Conservation (phyloP, 306 rosid species). For the Sphenostylis stenocarpa region DNA sequence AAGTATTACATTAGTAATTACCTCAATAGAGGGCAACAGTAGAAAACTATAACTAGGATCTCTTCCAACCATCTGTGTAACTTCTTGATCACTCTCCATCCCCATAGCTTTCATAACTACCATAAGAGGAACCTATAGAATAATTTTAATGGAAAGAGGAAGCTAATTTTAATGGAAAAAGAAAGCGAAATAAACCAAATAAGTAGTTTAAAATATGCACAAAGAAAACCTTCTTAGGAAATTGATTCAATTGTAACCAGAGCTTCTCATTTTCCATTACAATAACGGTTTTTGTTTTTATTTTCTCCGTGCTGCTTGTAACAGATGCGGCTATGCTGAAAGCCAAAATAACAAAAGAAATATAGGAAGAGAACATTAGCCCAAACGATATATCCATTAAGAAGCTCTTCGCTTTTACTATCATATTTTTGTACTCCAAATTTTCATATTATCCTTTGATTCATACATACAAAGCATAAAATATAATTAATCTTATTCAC, state of each 20-base stretch:
- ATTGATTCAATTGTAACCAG: constrained; percentile 64
- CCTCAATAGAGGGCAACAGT: constrained; percentile 88
- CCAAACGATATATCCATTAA: too few relatives aligned
- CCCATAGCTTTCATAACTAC: constrained; percentile 93
- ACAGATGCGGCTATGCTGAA: constrained; percentile 86
- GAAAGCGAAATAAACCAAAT: not conserved
- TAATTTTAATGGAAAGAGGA: not conserved
- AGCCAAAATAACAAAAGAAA: not conserved
- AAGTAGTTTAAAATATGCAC: constrained; percentile 19
- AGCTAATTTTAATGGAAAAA: constrained; percentile 1
- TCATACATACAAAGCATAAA: too few relatives aligned
- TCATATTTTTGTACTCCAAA: too few relatives aligned
- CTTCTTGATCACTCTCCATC: constrained; percentile 89
- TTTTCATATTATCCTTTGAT: too few relatives aligned
- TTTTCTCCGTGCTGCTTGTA: constrained; percentile 74
- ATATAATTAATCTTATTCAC: too few relatives aligned
- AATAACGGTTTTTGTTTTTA: constrained; percentile 72
- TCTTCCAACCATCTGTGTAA: constrained; percentile 87
- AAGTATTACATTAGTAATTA: constrained; percentile 18
- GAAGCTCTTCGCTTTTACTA: too few relatives aligned
- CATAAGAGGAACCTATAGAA: constrained; percentile 46
- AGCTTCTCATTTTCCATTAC: constrained; percentile 77
- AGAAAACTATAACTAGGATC: constrained; percentile 78
- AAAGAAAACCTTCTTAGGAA: constrained; percentile 62
- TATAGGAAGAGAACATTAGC: too few relatives aligned